A percentile compares a stretch with the other conserved stretches of the same genome.
Conservation (phyloP, 1,284 basidiomycete species). For the Pseudozyma flocculosa region DNA sequence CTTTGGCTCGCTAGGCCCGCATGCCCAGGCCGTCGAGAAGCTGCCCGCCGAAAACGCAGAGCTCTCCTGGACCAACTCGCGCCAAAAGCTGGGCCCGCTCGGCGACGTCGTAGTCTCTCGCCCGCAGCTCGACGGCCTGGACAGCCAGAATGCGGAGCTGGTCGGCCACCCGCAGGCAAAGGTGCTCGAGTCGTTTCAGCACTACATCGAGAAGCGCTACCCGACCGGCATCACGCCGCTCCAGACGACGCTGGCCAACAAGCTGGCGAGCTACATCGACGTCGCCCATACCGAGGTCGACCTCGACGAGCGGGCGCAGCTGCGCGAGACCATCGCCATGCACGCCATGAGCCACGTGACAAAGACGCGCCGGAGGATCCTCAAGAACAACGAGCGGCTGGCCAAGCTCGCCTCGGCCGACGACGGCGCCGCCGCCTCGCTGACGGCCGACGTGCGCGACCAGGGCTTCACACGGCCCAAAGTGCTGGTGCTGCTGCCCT, state of each 20-base stretch:
- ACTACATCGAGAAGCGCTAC: conserved; percentile 13
- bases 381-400: conserved; percentile 91
- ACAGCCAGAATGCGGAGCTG: conserved; percentile 7
- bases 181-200: conserved; percentile 36
- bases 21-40: conserved; percentile 23
- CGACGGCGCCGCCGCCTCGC: conserved; percentile 53
- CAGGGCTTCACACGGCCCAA: conserved; percentile 98
- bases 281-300: conserved; percentile 39
- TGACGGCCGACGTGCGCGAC: conserved; percentile 64
- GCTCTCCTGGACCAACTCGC: conserved; percentile 18
- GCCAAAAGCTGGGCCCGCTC: conserved; percentile 13
- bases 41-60: conserved; percentile 21
- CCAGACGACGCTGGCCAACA: conserved; percentile 31
- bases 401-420: conserved; percentile 59
- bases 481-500: conserved; percentile 84
- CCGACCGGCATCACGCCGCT: conserved; percentile 1
- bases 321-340: conserved; percentile 34
- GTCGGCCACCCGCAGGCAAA: conserved; percentile 35
- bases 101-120: conserved; percentile 17
- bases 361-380: conserved; percentile 86
- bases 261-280: conserved; percentile 43
- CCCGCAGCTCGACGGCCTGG: conserved; percentile 12
- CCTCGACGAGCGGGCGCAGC: conserved; percentile 19
- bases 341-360: conserved; percentile 51
- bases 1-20: conserved; percentile 36